Conservation (phyloP, 768 basidiomycete species). For the Hypholoma sublateritium region DNA sequence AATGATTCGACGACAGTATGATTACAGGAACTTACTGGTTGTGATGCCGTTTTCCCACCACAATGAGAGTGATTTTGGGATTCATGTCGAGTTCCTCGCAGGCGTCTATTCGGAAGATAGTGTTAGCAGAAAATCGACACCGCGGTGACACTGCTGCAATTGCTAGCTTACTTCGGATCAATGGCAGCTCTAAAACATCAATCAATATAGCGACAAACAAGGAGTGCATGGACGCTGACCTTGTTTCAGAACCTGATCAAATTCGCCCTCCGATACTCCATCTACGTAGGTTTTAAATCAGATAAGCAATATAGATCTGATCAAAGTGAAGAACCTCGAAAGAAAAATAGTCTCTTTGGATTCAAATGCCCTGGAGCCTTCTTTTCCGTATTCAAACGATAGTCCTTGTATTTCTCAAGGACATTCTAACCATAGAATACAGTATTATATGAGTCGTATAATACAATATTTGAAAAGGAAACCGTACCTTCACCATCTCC, state of each 20-base stretch:
- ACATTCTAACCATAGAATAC: conserved; percentile 42
- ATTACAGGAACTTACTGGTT: conserved; percentile 10
- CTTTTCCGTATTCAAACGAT: conserved; percentile 50
- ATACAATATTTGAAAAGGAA: neutral
- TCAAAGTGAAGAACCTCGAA: conserved; percentile 50
- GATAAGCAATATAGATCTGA: no score
- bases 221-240: conserved; percentile 23
- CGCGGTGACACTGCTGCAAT: neutral
- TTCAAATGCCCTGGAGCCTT: conserved; percentile 41
- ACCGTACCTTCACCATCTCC: conserved; percentile 57
- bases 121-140: no score
- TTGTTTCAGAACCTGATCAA: conserved; percentile 40
- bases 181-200: conserved; percentile 47
- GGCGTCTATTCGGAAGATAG: conserved; percentile 35
- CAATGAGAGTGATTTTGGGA: conserved; percentile 72
- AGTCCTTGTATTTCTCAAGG: conserved; percentile 52
- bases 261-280: conserved; percentile 55
- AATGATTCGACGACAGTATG: no score
- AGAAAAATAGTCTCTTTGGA: conserved; percentile 72
- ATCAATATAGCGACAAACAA: conserved; percentile 1
- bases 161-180: conserved; percentile 48
- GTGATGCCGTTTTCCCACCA: conserved; percentile 70
- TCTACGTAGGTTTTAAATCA: conserved; percentile 31
- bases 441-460: neutral
- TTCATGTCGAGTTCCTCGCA: conserved; percentile 54